Evolutionary conservation across 148 eudicot genomes (phyloP).

Genomic region (Salicornia ramosissima): DNA sequence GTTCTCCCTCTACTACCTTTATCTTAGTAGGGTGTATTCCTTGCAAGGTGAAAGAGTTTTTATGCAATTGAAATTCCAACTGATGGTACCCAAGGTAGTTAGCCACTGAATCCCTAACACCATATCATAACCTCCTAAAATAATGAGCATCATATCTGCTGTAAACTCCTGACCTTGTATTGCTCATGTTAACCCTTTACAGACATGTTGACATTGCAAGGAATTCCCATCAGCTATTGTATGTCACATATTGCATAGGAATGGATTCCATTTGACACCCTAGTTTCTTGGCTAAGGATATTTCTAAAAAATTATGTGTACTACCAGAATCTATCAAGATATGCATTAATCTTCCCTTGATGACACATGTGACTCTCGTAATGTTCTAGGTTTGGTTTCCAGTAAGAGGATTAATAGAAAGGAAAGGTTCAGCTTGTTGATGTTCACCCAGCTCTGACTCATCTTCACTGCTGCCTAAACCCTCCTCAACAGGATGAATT

Average conservation of each 20-base stretch:
- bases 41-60: background rate
- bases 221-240: background rate
- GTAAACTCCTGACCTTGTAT: background rate
- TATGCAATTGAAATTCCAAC: background rate
- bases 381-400: background rate
- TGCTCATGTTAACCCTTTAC: background rate
- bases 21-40: background rate
- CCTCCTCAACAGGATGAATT: background rate
- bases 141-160: background rate
- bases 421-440: too few relatives aligned
- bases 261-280: background rate
- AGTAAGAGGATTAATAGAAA: background rate
- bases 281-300: background rate
- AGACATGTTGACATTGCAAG: background rate
- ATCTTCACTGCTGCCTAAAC: background rate
- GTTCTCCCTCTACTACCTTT: background rate
- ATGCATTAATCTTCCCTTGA: background rate
- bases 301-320: background rate
- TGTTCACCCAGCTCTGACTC: too few relatives aligned
- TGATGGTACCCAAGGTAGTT: background rate
- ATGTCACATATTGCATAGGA: too few relatives aligned
- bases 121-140: background rate
- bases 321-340: background rate
- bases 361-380: background rate
- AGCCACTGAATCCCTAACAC: background rate